Evolutionary conservation across 495 filamentous ascomycete genomes (phyloP), one percentile per base, ranked within the genome.

Genomic region (Melanomma pulvis-pyrius): DNA sequence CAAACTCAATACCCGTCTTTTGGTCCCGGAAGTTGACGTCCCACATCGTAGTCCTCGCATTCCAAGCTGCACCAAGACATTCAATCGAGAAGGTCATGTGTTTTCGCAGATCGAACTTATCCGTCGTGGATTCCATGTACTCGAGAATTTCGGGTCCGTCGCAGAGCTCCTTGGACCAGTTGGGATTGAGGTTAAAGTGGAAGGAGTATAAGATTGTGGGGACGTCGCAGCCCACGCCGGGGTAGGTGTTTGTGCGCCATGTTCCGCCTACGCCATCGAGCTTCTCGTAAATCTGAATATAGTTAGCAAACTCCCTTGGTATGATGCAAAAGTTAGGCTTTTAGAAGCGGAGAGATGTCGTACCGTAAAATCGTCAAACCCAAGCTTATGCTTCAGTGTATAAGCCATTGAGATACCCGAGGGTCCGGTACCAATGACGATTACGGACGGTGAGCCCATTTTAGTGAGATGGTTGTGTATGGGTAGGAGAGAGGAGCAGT

Each of bases 61-160:
- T 46, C 78, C 78, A 80, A 1, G 1, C 54, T 0, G 76, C 71
- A 24, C 64, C 61, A 8, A 68, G 9, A 36, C 74, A 75, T 50
- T 71, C 67, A 12, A 73, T 57, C 0, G 9, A 5, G 19, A 65
- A 60, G 1, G 70, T 54, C 5, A 79, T 63, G 49, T 77, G 76
- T 26, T 56, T 26, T 1, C 66, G 62, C 1, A 80, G 55, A 24
- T 71, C 61, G 55, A 74, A 78, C 66, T 74, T 78, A 36, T 77
- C 71, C 1, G 76, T 75, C 1, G 76, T 78, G 2, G 15, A 34
- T 44, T 78, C 70, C 69, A 80, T 73, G 39, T 80, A 78, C 46
- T 73, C 30, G 11, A 73, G 64, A 39, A 76, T 76, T 52, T 76
- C 74, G 0, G 48, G 22, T 24, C 64, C 63, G 15, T 74, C 73